Base-by-base conservation (phyloP, 768 basidiomycete species). In the Tulasnella calospora region DNA sequence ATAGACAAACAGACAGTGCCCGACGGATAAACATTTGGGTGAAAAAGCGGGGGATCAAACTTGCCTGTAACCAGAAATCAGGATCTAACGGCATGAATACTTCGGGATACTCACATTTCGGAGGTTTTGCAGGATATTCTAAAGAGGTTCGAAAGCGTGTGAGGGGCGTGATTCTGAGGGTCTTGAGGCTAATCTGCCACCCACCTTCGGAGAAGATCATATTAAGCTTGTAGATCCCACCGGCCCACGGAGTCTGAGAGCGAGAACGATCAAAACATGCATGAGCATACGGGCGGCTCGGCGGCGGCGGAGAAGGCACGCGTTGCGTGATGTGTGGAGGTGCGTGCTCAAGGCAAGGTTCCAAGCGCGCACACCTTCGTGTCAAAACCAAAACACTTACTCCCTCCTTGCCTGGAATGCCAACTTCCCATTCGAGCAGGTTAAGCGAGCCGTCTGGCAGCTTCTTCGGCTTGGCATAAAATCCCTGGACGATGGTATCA, bases 1-100 rank as follows among this genome's bases (percentile, higher is more conserved):
- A 99, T 99, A 15, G 96, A 98, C 38, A 99, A 87, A 84, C 97
- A 99, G 70, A 99, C 96, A 27, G 98, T 99, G 35, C 98, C 98
- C 40, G 97, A 99, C 0, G 98, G 98, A 83, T 98, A 99, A 76
- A 99, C 96, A 83, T 99, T 99, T 36, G 97, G 96, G 83, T 99
- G 97, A 87, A 98, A 98, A 72, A 99, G 87, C 46, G 97, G 92
- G 2, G 97, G 98, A 0, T 91, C 87, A 86, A 98, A 99, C 91
- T 99, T 99, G 87, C 96, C 96, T 98, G 83, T 9, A 40, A 21
- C 40, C 38, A 27, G 21, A 35, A 33, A 57, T 47, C 55, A 41
- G 35, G 17, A 74, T 74, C 71, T 23, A 69, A 38, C 17, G 61
- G 27, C 46, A 69, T 80, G 57, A 77, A 61, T 71, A 46, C 17